Evolutionary conservation across 2,329 filamentous ascomycete genomes (phyloP).

Genomic region (Bimuria novae-zelandiae): DNA sequence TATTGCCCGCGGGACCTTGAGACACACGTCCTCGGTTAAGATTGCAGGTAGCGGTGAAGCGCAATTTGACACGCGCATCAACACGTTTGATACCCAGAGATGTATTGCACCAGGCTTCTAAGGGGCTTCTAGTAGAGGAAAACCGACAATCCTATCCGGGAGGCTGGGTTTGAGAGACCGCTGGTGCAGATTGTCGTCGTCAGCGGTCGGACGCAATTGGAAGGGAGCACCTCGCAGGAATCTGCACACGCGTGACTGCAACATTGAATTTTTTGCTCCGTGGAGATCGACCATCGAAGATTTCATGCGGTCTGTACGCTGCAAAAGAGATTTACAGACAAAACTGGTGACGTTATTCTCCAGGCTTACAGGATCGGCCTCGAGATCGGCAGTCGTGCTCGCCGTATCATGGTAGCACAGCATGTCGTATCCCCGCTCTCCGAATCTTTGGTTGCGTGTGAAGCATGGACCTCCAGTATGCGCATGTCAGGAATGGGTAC

Average conservation of each 20-base stretch:
- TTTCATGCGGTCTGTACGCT: neutral
- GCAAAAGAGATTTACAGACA: neutral
- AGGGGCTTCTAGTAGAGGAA: constrained; percentile 29
- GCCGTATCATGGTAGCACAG: constrained; percentile 4
- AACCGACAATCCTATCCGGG: constrained; percentile 1
- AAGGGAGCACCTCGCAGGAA: constrained; percentile 28
- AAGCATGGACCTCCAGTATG: constrained; percentile 25
- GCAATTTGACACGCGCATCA: constrained; percentile 1
- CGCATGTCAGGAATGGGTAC: constrained; percentile 10
- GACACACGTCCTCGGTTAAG: constrained; percentile 5
- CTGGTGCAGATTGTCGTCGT: constrained; percentile 25
- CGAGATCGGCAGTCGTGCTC: constrained; percentile 19
- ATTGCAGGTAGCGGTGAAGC: constrained; percentile 5
- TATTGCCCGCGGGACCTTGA: neutral
- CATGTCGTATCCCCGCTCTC: constrained; percentile 19
- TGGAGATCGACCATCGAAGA: constrained; percentile 1
- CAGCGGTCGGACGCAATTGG: constrained; percentile 24
- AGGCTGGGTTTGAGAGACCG: constrained; percentile 11
- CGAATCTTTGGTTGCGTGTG: constrained; percentile 15
- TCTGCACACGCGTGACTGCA: constrained; percentile 16
- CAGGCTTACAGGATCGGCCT: constrained; percentile 14
- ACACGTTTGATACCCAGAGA: constrained; percentile 26
- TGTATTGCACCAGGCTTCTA: constrained; percentile 25
- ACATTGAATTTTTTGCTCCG: neutral
- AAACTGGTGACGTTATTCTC: neutral